Percentiles rank a stretch among this genome's conserved stretches.
phyloP scores from a whole-genome alignment of 495 filamentous ascomycete species.

The Penicillium riverlandense region DNA sequence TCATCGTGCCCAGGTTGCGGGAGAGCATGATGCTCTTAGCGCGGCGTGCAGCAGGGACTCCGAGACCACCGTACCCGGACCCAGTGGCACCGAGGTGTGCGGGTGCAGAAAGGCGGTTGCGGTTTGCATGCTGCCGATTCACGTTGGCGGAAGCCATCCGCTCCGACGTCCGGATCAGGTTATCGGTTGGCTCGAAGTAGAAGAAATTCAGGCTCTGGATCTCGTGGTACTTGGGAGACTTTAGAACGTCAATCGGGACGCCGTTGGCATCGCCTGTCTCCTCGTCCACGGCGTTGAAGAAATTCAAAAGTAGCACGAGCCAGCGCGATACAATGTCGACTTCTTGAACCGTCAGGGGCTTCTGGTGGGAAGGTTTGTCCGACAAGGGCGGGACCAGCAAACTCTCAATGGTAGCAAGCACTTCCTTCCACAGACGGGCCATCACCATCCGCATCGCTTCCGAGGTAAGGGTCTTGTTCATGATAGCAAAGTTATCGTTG shows the following conservation, averaged over 20 bases:
- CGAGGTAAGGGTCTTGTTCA: constrained; percentile 91
- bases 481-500: constrained; percentile 97
- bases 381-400: constrained; percentile 91
- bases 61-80: constrained; percentile 58
- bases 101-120: constrained; percentile 68
- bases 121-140: constrained; percentile 61
- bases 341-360: constrained; percentile 79
- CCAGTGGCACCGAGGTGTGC: constrained; percentile 51
- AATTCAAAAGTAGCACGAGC: constrained; percentile 85
- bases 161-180: constrained; percentile 86
- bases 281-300: constrained; percentile 92
- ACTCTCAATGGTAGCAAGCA: constrained; percentile 81
- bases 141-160: constrained; percentile 87
- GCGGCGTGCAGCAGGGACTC: constrained; percentile 60
- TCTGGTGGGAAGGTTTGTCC: constrained; percentile 88
- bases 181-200: constrained; percentile 91
- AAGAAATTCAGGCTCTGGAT: constrained; percentile 95
- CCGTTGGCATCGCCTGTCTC: constrained; percentile 78
- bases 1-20: constrained; percentile 94
- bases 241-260: constrained; percentile 83
- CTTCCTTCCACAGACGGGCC: constrained; percentile 97
- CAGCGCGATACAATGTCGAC: constrained; percentile 93
- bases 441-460: constrained; percentile 96
- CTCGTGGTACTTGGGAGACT: constrained; percentile 97
- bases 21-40: constrained; percentile 94